Base-by-base conservation (phyloP, 768 basidiomycete genomes). In the Pleurotus sapidus region DNA sequence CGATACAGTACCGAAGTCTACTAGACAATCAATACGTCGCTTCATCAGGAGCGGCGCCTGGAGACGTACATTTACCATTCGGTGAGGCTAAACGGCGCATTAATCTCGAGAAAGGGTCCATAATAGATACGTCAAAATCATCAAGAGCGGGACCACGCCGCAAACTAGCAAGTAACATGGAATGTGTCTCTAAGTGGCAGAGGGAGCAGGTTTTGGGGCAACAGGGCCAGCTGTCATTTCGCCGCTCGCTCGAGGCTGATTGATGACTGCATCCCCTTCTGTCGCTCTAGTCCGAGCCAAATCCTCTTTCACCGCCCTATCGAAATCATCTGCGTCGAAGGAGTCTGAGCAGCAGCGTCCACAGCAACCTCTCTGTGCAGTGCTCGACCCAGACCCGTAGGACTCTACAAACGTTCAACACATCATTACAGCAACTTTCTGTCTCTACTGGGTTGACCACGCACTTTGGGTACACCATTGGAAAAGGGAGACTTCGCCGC, bases 241-340 rank as follows among this genome's bases (percentile, higher is more conserved):
- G 7, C n/a, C 23, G 12, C 48, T 34, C 15, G 48, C 48, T 34
- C 6, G 24, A 5, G 48, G 24, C 48, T 34, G 24, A 37, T 9
- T 7, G 48, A 39, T 9, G 40, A 14, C 4, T 46, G 37, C 37
- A 63, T 43, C 8, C 61, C 59, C 42, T 3, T 45, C 42, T 3
- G n/a, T 45, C 8, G 42, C 42, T 5, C 9, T 45, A 3, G 42
- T 45, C 42, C 42, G 42, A 17, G n/a, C 42, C 42, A 73, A 59
- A 57, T 80, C 74, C 59, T 69, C 70, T 46, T 68, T 61, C 8
- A 73, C 68, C 40, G 74, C 65, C 43, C 64, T 68, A 17, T 78
- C 77, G 61, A 80, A 76, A 1, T 63, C 66, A 59, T 82, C 81
- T 39, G 76, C 75, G 61, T 80, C 70, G 63, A 80, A 80, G 2